Percentiles rank a stretch among this genome's conserved stretches.
These are phyloP conservation scores for Chytriomyces hyalinus DNA, from an alignment of 192 early-diverging fungal genomes.

Conservation along the genomic window DNA sequence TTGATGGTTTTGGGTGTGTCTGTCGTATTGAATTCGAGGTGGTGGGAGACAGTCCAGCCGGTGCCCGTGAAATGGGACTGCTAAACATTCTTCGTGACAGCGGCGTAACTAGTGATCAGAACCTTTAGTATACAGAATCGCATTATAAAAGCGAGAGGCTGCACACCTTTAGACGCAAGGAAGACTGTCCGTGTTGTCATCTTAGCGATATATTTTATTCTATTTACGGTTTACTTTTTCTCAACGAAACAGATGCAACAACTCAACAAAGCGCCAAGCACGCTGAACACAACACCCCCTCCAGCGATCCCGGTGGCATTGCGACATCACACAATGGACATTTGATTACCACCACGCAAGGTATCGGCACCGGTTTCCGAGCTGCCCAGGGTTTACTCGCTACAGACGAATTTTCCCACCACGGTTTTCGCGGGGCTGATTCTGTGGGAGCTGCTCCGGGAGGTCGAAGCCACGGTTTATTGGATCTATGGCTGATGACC, in stretches of 20 bases:
- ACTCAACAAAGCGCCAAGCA: background rate
- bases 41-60: background rate
- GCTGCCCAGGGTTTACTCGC: background rate
- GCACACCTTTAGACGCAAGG: background rate
- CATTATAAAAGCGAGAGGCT: background rate
- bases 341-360: background rate
- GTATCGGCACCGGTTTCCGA: background rate
- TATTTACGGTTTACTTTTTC: background rate
- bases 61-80: background rate
- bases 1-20: too few relatives aligned
- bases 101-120: background rate
- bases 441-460: too few relatives aligned
- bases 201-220: background rate
- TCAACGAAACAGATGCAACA: background rate
- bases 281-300: background rate
- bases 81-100: background rate
- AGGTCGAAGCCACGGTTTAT: too few relatives aligned
- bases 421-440: too few relatives aligned
- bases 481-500: too few relatives aligned
- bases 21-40: too few relatives aligned
- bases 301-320: background rate
- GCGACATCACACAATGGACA: background rate
- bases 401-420: background rate
- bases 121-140: background rate
- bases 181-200: background rate